phyloP scores from a whole-genome alignment of 352 stramenopile species.

The Pythium sukuiense region DNA sequence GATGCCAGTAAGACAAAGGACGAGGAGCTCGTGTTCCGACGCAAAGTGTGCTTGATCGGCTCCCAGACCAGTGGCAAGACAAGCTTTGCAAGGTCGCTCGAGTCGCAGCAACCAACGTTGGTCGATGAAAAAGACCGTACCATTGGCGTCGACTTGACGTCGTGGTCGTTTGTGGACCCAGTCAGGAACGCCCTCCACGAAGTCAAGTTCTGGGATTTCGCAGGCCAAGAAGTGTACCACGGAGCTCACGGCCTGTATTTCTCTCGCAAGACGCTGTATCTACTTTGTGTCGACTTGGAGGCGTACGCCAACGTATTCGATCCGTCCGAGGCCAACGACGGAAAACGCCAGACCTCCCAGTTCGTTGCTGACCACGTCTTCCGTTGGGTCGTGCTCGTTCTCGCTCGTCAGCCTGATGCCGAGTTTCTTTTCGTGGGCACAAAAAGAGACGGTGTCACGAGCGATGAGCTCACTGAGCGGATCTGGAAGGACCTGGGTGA shows the following conservation, averaged over 20 bases:
- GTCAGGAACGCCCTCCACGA: background rate
- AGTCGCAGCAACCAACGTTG: background rate
- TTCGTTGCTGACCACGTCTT: background rate
- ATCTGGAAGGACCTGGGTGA: background rate
- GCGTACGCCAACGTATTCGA: background rate
- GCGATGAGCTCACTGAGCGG: background rate
- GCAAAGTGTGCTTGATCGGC: constrained; percentile 28
- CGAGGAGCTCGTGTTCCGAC: background rate
- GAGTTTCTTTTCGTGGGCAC: background rate
- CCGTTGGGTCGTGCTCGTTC: background rate
- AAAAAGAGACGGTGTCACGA: background rate
- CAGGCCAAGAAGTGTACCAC: constrained; percentile 2
- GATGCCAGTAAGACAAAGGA: background rate
- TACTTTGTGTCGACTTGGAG: constrained; percentile 4
- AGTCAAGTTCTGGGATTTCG: constrained; percentile 9
- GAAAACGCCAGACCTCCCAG: background rate
- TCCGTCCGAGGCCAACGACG: background rate
- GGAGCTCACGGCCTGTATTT: background rate
- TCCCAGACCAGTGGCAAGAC: constrained; percentile 26
- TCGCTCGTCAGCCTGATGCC: constrained; percentile 1
- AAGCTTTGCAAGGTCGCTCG: constrained; percentile 28
- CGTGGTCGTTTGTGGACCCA: constrained; percentile 15
- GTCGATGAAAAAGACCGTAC: constrained; percentile 19
- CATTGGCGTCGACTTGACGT: constrained; percentile 28
- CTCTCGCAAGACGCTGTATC: background rate